Conservation (phyloP, 257 asterid species). For the Dorcoceras hygrometricum region DNA sequence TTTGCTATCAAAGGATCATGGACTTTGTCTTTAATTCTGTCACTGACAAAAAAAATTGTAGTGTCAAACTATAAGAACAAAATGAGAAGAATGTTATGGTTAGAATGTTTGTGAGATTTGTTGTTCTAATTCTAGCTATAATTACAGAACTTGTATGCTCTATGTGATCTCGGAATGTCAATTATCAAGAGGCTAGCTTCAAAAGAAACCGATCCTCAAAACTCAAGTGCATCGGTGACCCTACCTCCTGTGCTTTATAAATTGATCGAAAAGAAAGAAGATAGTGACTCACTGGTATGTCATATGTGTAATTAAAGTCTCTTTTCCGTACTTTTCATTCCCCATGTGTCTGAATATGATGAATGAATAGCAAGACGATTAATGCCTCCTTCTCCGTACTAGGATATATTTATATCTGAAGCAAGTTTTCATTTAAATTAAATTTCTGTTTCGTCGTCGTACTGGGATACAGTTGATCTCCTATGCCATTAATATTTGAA, state of each 20-base stretch:
- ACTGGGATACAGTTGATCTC: slow-evolving; percentile 14
- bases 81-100: slow-evolving; percentile 12
- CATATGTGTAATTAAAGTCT: slow-evolving; percentile 26
- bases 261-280: slow-evolving; percentile 55
- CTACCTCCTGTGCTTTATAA: slow-evolving; percentile 65
- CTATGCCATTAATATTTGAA: slow-evolving; percentile 15
- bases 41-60: background rate
- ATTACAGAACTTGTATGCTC: slow-evolving; percentile 73
- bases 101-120: slow-evolving; percentile 18
- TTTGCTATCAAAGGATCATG: slow-evolving; percentile 29
- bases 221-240: slow-evolving; percentile 47
- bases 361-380: slow-evolving; percentile 16
- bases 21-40: slow-evolving; percentile 19
- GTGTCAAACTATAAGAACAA: background rate
- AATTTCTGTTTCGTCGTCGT: slow-evolving; percentile 3
- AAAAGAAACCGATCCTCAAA: slow-evolving; percentile 54
- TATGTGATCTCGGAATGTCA: slow-evolving; percentile 79
- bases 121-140: slow-evolving; percentile 11
- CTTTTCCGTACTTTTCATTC: slow-evolving; percentile 21
- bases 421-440: background rate
- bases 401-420: slow-evolving; percentile 18
- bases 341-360: slow-evolving; percentile 19
- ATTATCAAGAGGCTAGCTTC: slow-evolving; percentile 58
- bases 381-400: background rate
- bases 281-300: slow-evolving; percentile 25